Conservation (phyloP, 108 stramenopile species). For the Conticribra weissflogii region DNA sequence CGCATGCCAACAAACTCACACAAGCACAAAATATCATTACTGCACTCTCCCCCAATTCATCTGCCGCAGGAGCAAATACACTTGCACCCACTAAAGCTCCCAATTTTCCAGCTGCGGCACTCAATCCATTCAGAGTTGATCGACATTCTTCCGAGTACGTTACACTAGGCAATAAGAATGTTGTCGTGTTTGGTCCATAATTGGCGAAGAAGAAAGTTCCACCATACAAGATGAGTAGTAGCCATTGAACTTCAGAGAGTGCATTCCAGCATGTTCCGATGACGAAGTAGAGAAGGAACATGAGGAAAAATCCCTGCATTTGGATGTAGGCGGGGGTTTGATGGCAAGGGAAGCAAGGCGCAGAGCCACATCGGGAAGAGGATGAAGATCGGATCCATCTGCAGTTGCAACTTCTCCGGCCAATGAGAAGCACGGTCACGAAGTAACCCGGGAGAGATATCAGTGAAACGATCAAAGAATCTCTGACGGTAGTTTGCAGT, state of each 20-base stretch:
- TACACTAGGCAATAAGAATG: conserved; percentile 72
- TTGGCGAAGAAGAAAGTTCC: conserved; percentile 67
- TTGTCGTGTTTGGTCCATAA: conserved; percentile 74
- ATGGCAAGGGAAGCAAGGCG: conserved; percentile 25
- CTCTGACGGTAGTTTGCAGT: conserved; percentile 35
- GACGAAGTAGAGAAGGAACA: conserved; percentile 73
- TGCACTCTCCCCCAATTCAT: conserved; percentile 54
- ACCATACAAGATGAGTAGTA: conserved; percentile 56
- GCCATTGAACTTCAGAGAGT: conserved; percentile 46
- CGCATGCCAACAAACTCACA: conserved; percentile 64
- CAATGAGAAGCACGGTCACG: conserved; percentile 69
- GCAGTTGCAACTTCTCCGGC: conserved; percentile 46
- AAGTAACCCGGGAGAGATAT: conserved; percentile 86
- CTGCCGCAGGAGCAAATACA: conserved; percentile 73
- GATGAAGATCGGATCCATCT: conserved; percentile 20
- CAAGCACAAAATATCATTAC: conserved; percentile 80
- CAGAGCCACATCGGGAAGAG: conserved; percentile 17
- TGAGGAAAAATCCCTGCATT: conserved; percentile 84
- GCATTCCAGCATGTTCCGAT: conserved; percentile 76
- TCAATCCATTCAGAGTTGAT: conserved; percentile 83
- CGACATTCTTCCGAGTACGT: conserved; percentile 70
- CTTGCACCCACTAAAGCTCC: conserved; percentile 79
- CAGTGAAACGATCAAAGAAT: conserved; percentile 44
- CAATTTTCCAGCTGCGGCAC: conserved; percentile 82
- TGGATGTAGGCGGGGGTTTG: conserved; percentile 78